phyloP scores from a whole-genome alignment of 805 yeast genomes.

The Candida stauntonica region DNA sequence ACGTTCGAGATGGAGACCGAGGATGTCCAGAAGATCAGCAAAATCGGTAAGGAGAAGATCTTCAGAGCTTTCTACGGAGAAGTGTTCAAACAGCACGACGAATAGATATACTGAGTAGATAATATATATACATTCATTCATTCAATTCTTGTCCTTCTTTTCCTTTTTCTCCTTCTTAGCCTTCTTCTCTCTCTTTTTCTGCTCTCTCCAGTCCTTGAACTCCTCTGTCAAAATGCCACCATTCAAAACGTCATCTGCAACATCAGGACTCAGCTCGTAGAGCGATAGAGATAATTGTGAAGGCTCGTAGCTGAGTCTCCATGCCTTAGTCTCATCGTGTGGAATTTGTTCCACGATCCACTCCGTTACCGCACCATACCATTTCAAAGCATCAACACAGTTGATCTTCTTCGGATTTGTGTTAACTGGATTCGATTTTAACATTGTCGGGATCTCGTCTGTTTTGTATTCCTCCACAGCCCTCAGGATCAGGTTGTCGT shows the following conservation, averaged over 20 bases:
- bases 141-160: not conserved
- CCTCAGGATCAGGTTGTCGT: slow-evolving; percentile 57
- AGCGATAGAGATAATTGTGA: slow-evolving; percentile 49
- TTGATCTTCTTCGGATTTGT: slow-evolving; percentile 46
- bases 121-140: not conserved
- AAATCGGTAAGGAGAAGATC: slow-evolving; percentile 31
- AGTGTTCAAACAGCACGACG: slow-evolving; percentile 9
- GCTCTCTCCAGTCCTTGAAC: slow-evolving; percentile 51
- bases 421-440: slow-evolving; percentile 47
- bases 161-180: slow-evolving; percentile 6
- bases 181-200: slow-evolving; percentile 6
- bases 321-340: slow-evolving; percentile 46
- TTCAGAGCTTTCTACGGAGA: slow-evolving; percentile 19
- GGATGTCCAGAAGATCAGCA: slow-evolving; percentile 40
- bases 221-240: slow-evolving; percentile 45
- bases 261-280: slow-evolving; percentile 38
- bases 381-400: slow-evolving; percentile 76
- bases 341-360: slow-evolving; percentile 65
- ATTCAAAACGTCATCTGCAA: slow-evolving; percentile 33
- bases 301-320: slow-evolving; percentile 54
- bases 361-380: slow-evolving; percentile 80
- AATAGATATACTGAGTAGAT: not conserved
- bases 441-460: slow-evolving; percentile 68
- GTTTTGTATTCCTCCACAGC: slow-evolving; percentile 73
- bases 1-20: slow-evolving; percentile 45